Percentiles rank a stretch among this genome's conserved stretches.
Conservation (phyloP, 306 rosid genomes). For the Coriaria nepalensis region DNA sequence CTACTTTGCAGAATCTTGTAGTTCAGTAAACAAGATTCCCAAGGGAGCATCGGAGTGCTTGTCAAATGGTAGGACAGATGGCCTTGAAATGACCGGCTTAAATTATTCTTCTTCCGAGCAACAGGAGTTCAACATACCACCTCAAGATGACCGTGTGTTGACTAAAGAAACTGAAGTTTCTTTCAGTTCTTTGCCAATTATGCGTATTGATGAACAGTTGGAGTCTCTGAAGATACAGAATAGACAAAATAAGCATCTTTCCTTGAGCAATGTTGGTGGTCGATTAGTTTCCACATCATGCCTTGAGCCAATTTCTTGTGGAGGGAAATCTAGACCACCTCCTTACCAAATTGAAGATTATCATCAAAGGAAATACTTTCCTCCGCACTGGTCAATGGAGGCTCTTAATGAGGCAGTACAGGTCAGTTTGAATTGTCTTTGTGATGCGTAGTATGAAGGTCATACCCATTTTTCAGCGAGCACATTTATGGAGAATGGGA, state of each 20-base stretch:
- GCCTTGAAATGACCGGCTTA: conserved; percentile 13
- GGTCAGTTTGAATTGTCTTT: conserved; percentile 30
- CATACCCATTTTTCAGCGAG: background rate
- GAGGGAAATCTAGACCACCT: conserved; percentile 24
- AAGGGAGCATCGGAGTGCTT: conserved; percentile 21
- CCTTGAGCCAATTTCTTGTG: conserved; percentile 15
- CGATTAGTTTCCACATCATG: conserved; percentile 21
- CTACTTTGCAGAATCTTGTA: conserved; percentile 16
- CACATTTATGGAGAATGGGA: conserved; percentile 2
- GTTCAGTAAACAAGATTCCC: conserved; percentile 25
- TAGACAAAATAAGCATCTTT: conserved; percentile 3
- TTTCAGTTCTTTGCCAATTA: conserved; percentile 35
- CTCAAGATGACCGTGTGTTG: conserved; percentile 19
- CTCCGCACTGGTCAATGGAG: conserved; percentile 58
- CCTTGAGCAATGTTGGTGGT: conserved; percentile 14
- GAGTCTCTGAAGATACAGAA: conserved; percentile 18
- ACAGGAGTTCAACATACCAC: conserved; percentile 10
- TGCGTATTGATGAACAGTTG: conserved; percentile 24
- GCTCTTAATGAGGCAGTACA: conserved; percentile 50
- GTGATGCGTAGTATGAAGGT: background rate
- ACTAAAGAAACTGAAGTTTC: conserved; percentile 19
- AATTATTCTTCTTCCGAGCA: conserved; percentile 28
- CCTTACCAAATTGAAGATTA: conserved; percentile 14
- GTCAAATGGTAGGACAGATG: conserved; percentile 20
- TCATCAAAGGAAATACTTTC: conserved; percentile 27